Evolutionary conservation across 1,139 yeast species (phyloP).

Genomic region (Debaryomyces sp.): DNA sequence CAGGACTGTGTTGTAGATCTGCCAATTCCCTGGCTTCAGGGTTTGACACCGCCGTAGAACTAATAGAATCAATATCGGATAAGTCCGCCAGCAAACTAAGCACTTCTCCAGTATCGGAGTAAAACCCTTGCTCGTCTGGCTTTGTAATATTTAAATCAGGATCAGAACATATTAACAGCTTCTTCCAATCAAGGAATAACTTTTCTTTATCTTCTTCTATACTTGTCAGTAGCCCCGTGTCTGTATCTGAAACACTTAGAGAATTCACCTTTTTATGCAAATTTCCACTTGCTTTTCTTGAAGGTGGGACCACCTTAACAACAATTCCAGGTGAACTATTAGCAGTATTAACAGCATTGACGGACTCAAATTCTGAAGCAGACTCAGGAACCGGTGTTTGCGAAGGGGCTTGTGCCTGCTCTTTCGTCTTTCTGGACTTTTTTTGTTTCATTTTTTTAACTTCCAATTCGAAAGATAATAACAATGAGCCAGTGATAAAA

Average conservation of each 20-base stretch:
- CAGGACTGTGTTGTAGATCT: slow-evolving; percentile 1
- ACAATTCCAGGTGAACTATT: not conserved
- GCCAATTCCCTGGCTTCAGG: not conserved
- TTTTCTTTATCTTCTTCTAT: not conserved
- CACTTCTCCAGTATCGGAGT: slow-evolving; percentile 28
- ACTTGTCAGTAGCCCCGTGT: slow-evolving; percentile 9
- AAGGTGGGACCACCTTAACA: slow-evolving; percentile 23
- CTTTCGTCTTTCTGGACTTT: slow-evolving; percentile 9
- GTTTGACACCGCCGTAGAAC: not conserved
- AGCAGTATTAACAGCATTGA: not conserved
- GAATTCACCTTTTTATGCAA: slow-evolving; percentile 13
- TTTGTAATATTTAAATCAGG: slow-evolving; percentile 23
- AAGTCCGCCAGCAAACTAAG: slow-evolving; percentile 20
- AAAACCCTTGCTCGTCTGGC: slow-evolving; percentile 49
- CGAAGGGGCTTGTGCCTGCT: not conserved
- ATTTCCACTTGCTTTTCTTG: slow-evolving; percentile 13
- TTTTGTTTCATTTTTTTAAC: slow-evolving; percentile 21
- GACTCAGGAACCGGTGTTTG: not conserved
- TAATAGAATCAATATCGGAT: slow-evolving; percentile 33
- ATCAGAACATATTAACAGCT: slow-evolving; percentile 34
- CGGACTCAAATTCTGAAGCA: not conserved
- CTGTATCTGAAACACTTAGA: slow-evolving; percentile 16
- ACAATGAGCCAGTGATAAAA: slow-evolving; percentile 60
- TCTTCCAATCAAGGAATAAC: slow-evolving; percentile 31
- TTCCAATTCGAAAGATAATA: slow-evolving; percentile 52